A percentile compares a stretch with the other conserved stretches of the same genome.
phyloP scores from a whole-genome alignment of 1,284 basidiomycete genomes.

The Heliocybe sulcata region DNA sequence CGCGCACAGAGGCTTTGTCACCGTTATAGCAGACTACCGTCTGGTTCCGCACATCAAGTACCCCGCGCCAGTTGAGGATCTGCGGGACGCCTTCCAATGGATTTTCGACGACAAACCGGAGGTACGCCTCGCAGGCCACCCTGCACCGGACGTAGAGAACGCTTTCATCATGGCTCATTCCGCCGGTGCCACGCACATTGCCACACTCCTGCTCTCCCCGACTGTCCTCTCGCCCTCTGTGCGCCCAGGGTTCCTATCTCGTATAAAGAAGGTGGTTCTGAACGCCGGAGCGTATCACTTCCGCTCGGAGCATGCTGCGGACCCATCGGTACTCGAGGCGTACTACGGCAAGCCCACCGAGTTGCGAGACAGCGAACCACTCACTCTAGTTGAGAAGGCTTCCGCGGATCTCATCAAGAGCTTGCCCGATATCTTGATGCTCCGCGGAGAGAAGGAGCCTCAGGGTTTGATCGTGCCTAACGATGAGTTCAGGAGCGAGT shows the following conservation, averaged over 20 bases:
- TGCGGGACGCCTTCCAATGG: constrained; percentile 54
- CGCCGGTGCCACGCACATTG: constrained; percentile 43
- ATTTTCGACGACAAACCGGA: constrained; percentile 25
- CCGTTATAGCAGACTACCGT: constrained; percentile 58
- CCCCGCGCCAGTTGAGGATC: constrained; percentile 44
- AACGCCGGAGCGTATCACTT: constrained; percentile 37
- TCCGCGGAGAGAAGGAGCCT: constrained; percentile 47
- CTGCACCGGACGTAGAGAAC: constrained; percentile 27
- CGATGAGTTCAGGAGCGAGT: constrained; percentile 26
- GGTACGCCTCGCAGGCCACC: background rate
- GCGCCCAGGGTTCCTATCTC: constrained; percentile 22
- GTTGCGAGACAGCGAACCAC: constrained; percentile 31
- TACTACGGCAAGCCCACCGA: constrained; percentile 41
- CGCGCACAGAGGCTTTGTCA: constrained; percentile 47
- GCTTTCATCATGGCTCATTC: constrained; percentile 52
- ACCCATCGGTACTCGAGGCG: constrained; percentile 20
- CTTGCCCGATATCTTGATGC: constrained; percentile 38
- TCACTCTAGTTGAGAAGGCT: constrained; percentile 28
- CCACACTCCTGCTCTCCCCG: constrained; percentile 36
- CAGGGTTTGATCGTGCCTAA: constrained; percentile 27
- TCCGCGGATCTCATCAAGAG: constrained; percentile 22
- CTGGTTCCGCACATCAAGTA: constrained; percentile 46
- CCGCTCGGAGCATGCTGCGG: constrained; percentile 15
- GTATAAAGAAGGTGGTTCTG: constrained; percentile 37
- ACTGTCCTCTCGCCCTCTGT: constrained; percentile 21